Percentiles rank a stretch among this genome's conserved stretches.
Conservation (phyloP, 1,284 basidiomycete genomes). For the Malassezia nana region DNA sequence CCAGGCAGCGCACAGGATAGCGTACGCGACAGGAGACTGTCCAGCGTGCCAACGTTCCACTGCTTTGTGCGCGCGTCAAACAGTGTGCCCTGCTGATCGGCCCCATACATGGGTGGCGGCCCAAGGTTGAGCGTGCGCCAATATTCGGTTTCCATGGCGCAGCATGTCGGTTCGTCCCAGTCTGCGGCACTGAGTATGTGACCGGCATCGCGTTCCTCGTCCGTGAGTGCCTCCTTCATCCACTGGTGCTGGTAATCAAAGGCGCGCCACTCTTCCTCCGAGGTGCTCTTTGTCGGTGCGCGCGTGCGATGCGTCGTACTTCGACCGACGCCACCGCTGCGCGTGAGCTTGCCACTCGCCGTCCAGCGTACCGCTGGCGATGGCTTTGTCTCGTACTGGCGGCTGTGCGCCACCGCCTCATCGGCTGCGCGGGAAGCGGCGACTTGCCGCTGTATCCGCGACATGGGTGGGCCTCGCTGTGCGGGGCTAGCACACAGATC, state of each 20-base stretch:
- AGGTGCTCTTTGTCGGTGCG: constrained; percentile 19
- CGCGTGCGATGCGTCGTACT: not conserved
- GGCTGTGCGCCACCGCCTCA: constrained; percentile 14
- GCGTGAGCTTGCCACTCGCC: constrained; percentile 15
- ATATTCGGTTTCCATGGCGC: constrained; percentile 74
- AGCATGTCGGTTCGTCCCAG: constrained; percentile 55
- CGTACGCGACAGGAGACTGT: constrained; percentile 70
- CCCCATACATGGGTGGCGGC: constrained; percentile 88
- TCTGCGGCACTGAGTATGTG: constrained; percentile 18
- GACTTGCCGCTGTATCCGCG: constrained; percentile 37
- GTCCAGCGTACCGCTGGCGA: not conserved
- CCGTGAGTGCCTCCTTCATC: constrained; percentile 34
- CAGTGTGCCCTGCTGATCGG: constrained; percentile 79
- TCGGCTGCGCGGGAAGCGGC: constrained; percentile 24
- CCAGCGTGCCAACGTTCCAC: constrained; percentile 89
- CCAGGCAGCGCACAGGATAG: constrained; percentile 66
- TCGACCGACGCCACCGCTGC: constrained; percentile 1
- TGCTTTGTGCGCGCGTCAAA: constrained; percentile 68
- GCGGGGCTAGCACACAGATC: constrained; percentile 27
- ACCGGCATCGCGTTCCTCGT: constrained; percentile 13
- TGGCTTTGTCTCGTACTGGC: not conserved
- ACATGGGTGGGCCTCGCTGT: constrained; percentile 41
- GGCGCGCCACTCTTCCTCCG: constrained; percentile 30
- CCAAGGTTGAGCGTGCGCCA: constrained; percentile 85
- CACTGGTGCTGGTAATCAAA: constrained; percentile 40